These are phyloP conservation scores for Lodderomyces elongisporus DNA, from an alignment of 1,139 yeast genomes.

Conservation along the genomic window DNA sequence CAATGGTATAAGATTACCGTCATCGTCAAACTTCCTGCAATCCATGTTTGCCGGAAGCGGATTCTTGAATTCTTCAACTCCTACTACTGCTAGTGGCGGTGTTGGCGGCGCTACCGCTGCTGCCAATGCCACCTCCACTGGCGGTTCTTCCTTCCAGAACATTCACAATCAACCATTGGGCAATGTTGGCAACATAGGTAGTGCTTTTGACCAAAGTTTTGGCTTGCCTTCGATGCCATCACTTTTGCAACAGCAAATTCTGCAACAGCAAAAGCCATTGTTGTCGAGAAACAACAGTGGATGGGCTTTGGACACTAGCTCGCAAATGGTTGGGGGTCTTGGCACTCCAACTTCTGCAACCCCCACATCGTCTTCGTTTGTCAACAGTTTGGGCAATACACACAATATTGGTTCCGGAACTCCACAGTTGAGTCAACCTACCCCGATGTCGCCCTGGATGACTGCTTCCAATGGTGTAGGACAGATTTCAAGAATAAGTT, in stretches of 20 bases:
- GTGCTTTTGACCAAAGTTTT: conserved; percentile 10
- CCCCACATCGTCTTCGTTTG: conserved; percentile 1
- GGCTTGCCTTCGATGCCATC: conserved; percentile 22
- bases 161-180: too few relatives aligned
- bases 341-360: conserved; percentile 4
- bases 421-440: conserved; percentile 24
- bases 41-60: conserved; percentile 16
- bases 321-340: conserved; percentile 8
- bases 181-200: too few relatives aligned
- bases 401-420: conserved; percentile 23
- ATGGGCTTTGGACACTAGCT: conserved; percentile 35
- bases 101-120: background rate
- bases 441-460: conserved; percentile 41
- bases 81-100: conserved; percentile 8
- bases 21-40: conserved; percentile 14
- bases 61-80: conserved; percentile 8
- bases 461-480: conserved; percentile 14
- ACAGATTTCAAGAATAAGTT: conserved; percentile 36
- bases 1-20: conserved; percentile 17
- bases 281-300: conserved; percentile 34
- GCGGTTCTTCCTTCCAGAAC: conserved; percentile 6
- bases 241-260: conserved; percentile 19
- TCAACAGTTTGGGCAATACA: conserved; percentile 18
- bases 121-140: background rate
- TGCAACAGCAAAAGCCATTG: conserved; percentile 23